Evolutionary conservation across 2,329 filamentous ascomycete genomes (phyloP).

Genomic region (Ceratocystiopsis sp.): DNA sequence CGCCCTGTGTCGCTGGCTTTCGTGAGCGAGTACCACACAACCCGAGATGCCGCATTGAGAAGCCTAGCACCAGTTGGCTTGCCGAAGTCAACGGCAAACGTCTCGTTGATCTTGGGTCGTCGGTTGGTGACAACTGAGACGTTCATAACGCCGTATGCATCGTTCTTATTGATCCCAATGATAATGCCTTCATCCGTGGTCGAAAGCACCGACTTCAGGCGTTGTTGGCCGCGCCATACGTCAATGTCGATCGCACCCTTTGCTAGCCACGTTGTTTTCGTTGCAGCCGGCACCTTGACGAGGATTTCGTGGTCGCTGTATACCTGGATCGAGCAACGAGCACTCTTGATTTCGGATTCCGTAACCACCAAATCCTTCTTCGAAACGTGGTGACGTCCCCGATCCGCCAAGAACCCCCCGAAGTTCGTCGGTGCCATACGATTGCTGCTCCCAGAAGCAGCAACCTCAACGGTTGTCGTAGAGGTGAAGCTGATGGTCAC

Average conservation of each 20-base stretch:
- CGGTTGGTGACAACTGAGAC: slow-evolving; percentile 40
- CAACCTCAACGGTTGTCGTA: slow-evolving; percentile 18
- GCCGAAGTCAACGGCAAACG: slow-evolving; percentile 43
- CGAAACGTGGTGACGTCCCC: slow-evolving; percentile 4
- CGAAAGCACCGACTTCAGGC: slow-evolving; percentile 31
- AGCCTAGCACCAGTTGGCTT: slow-evolving; percentile 27
- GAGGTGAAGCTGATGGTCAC: slow-evolving; percentile 21
- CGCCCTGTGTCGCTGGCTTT: slow-evolving; percentile 24
- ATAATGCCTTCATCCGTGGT: slow-evolving; percentile 33
- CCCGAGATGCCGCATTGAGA: slow-evolving; percentile 25
- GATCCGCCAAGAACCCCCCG: slow-evolving; percentile 24
- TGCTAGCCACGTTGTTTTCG: slow-evolving; percentile 36
- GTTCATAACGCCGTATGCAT: slow-evolving; percentile 40
- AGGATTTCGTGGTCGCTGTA: slow-evolving; percentile 33
- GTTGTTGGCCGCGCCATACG: slow-evolving; percentile 29
- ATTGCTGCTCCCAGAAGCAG: slow-evolving; percentile 9
- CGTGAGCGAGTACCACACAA: slow-evolving; percentile 22
- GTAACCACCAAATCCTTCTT: slow-evolving; percentile 1
- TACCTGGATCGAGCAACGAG: slow-evolving; percentile 28
- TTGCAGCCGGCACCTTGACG: slow-evolving; percentile 32
- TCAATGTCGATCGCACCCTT: slow-evolving; percentile 39
- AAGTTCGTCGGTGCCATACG: slow-evolving; percentile 14
- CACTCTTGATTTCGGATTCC: slow-evolving; percentile 15
- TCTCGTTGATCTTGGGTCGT: slow-evolving; percentile 43
- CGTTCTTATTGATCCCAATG: slow-evolving; percentile 32